These are phyloP conservation scores for Yamadazyma tumulicola DNA, from an alignment of 805 yeast species.

Conservation along the genomic window DNA sequence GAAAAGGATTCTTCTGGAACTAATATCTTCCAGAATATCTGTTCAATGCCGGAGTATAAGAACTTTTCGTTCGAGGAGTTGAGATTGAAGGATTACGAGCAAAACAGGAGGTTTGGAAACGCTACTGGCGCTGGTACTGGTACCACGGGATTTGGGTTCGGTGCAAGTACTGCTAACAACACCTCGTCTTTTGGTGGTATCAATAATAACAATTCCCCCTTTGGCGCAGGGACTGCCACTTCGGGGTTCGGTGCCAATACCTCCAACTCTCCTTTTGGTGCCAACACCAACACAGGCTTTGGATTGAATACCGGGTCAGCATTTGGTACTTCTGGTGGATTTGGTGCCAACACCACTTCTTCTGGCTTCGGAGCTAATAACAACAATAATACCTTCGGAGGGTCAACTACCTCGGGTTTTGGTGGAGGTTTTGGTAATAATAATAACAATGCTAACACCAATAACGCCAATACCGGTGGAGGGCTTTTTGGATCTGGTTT, in stretches of 20 bases:
- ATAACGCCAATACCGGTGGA: constrained; percentile 18
- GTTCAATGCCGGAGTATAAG: constrained; percentile 88
- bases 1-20: constrained; percentile 71
- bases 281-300: constrained; percentile 18
- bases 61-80: constrained; percentile 83
- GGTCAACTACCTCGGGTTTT: constrained; percentile 7
- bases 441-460: constrained; percentile 9
- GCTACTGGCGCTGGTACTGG: constrained; percentile 17
- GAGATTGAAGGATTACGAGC: constrained; percentile 82
- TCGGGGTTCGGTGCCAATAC: constrained; percentile 29
- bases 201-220: constrained; percentile 17
- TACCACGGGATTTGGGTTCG: constrained; percentile 32
- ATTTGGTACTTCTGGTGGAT: constrained; percentile 13
- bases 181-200: constrained; percentile 31
- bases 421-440: constrained; percentile 19
- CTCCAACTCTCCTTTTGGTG: constrained; percentile 22
- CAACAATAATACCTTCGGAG: constrained; percentile 12
- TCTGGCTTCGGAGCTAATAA: constrained; percentile 25
- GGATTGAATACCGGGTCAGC: constrained; percentile 21
- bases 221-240: constrained; percentile 21
- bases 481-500: constrained; percentile 24
- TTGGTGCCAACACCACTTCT: constrained; percentile 20
- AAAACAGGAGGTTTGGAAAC: constrained; percentile 61
- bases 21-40: constrained; percentile 62
- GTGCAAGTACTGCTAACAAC: constrained; percentile 16